Evolutionary conservation across 106 monocot species (phyloP).

Genomic region (Dendrobium chrysotoxum): DNA sequence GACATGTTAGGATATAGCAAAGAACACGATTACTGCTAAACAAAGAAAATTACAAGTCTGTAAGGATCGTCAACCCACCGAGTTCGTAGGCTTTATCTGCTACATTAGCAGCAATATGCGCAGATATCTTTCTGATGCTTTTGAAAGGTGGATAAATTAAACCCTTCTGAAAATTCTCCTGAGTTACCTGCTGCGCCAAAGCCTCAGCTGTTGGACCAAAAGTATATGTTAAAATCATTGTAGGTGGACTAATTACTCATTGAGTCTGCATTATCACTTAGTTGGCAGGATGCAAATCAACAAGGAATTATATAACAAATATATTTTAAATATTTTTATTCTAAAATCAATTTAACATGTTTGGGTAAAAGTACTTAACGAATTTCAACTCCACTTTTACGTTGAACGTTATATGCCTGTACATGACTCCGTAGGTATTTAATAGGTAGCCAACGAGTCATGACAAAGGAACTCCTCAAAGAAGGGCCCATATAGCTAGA

Average conservation of each 20-base stretch:
- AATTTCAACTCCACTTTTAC: no score
- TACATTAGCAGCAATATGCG: constrained; percentile 81
- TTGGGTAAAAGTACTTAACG: no score
- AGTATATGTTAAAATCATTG: not conserved
- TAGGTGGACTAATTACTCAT: not conserved
- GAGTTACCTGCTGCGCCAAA: constrained; percentile 58
- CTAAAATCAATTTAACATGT: no score
- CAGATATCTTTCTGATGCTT: constrained; percentile 90
- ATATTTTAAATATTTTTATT: no score
- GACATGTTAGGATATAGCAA: not conserved
- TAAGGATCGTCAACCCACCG: constrained; percentile 24
- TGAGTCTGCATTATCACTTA: no score
- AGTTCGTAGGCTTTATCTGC: constrained; percentile 96
- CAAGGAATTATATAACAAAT: no score
- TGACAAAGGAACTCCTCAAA: no score
- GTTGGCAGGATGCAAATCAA: no score
- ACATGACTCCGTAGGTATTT: no score
- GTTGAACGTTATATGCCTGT: no score
- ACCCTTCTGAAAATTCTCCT: constrained; percentile 67
- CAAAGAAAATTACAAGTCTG: not conserved
- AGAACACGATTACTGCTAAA: not conserved
- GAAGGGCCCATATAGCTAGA: no score
- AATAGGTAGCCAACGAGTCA: no score
- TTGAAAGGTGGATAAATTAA: constrained; percentile 86
- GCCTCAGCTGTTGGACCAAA: constrained; percentile 67